Evolutionary conservation across 2,329 filamentous ascomycete genomes (phyloP).

Genomic region (Talaromyces sp.): DNA sequence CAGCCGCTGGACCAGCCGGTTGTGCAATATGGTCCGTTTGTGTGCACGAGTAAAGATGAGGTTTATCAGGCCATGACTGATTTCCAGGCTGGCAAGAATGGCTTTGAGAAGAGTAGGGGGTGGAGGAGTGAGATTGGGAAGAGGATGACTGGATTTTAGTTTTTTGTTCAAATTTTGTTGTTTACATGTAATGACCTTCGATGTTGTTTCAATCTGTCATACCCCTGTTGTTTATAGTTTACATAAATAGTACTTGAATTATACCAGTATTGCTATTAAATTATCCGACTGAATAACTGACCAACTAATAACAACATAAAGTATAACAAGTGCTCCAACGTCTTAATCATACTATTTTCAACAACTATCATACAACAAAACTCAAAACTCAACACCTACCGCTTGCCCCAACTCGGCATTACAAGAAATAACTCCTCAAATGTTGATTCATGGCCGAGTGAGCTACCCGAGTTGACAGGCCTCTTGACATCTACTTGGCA

Average conservation of each 20-base stretch:
- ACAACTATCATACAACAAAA: not conserved
- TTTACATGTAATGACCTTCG: not conserved
- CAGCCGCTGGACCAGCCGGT: conserved; percentile 75
- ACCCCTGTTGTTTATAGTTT: not conserved
- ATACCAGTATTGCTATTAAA: not conserved
- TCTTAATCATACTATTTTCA: not conserved
- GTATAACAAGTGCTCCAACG: not conserved
- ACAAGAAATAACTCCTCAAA: not conserved
- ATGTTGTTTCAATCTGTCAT: not conserved
- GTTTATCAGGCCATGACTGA: conserved; percentile 74
- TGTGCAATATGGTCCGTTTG: conserved; percentile 81
- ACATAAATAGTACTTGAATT: not conserved
- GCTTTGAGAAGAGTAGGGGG: conserved; percentile 71
- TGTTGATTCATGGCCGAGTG: not conserved
- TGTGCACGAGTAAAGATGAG: conserved; percentile 66
- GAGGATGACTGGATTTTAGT: conserved; percentile 51
- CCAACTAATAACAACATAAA: not conserved
- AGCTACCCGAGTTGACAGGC: not conserved
- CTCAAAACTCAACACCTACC: not conserved
- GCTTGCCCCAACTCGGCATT: not conserved
- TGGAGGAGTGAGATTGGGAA: conserved; percentile 89
- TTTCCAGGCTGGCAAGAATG: conserved; percentile 68
- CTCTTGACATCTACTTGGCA: conserved; percentile 67
- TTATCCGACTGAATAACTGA: not conserved
- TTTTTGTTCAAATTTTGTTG: not conserved